These are phyloP conservation scores for Pyricularia pennisetigena DNA, from an alignment of 2,329 filamentous ascomycete species.

Conservation along the genomic window DNA sequence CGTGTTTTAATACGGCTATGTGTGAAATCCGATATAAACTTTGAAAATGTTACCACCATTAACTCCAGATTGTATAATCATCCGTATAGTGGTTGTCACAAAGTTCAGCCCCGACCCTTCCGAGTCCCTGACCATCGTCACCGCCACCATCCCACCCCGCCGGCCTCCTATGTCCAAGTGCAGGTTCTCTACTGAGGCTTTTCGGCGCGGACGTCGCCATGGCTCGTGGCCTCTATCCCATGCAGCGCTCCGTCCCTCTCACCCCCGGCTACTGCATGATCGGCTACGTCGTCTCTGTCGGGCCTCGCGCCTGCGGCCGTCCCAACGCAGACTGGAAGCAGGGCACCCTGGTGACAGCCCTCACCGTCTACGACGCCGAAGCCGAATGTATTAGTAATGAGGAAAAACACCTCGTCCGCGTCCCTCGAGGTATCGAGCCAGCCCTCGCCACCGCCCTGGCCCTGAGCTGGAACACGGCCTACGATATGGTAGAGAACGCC, in stretches of 20 bases:
- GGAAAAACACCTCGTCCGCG: constrained; percentile 32
- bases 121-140: constrained; percentile 19
- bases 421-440: constrained; percentile 30
- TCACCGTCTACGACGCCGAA: constrained; percentile 31
- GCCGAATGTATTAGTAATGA: constrained; percentile 34
- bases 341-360: constrained; percentile 23
- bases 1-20: no score
- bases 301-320: constrained; percentile 18
- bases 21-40: no score
- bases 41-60: background rate
- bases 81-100: constrained; percentile 35
- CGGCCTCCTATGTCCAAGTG: constrained; percentile 33
- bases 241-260: constrained; percentile 32
- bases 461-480: constrained; percentile 35
- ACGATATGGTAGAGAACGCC: constrained; percentile 23
- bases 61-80: constrained; percentile 11
- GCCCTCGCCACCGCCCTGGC: constrained; percentile 28
- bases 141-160: constrained; percentile 26
- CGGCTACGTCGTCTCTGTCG: constrained; percentile 29
- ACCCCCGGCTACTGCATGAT: constrained; percentile 38
- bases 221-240: constrained; percentile 35
- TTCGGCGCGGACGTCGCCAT: constrained; percentile 38
- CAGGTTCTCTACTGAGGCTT: constrained; percentile 36
- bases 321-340: background rate
- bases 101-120: constrained; percentile 28